A percentile compares a stretch with the other conserved stretches of the same genome.
Evolutionary conservation across 331 rosid species (phyloP).

Genomic region (Prunus yedoensis): DNA sequence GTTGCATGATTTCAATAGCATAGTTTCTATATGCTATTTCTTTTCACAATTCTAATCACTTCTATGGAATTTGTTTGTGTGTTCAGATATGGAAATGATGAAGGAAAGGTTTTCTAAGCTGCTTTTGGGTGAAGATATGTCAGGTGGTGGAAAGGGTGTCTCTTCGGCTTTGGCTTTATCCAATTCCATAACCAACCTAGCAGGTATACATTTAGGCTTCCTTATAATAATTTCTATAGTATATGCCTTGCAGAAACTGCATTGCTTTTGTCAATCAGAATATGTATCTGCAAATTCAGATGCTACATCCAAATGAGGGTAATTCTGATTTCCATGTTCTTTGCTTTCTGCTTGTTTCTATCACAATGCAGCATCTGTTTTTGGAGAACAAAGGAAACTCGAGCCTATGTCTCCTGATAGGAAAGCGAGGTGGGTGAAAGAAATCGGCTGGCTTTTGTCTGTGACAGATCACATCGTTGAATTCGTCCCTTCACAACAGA

Average conservation of each 20-base stretch:
- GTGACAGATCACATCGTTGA: conserved; percentile 91
- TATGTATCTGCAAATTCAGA: background rate
- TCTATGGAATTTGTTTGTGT: background rate
- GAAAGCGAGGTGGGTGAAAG: conserved; percentile 81
- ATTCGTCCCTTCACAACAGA: conserved; percentile 75
- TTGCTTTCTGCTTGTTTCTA: background rate
- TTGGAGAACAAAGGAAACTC: conserved; percentile 73
- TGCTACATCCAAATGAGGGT: background rate
- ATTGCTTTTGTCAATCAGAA: background rate
- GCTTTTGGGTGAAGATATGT: conserved; percentile 96
- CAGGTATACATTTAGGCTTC: conserved; percentile 44
- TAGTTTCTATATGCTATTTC: background rate
- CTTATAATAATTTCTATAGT: too few species aligned
- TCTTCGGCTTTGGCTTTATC: conserved; percentile 95
- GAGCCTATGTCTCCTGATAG: conserved; percentile 68
- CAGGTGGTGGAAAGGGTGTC: conserved; percentile 97
- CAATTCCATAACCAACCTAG: conserved; percentile 84
- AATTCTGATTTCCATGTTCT: background rate
- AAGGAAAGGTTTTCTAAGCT: conserved; percentile 85
- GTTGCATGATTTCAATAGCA: background rate
- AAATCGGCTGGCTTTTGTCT: conserved; percentile 82
- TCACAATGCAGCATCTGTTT: conserved; percentile 67
- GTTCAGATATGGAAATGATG: conserved; percentile 65
- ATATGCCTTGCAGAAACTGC: background rate
- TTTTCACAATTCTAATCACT: background rate